Conservation (phyloP, 2,329 filamentous ascomycete species). For the Grosmannia serpens region DNA sequence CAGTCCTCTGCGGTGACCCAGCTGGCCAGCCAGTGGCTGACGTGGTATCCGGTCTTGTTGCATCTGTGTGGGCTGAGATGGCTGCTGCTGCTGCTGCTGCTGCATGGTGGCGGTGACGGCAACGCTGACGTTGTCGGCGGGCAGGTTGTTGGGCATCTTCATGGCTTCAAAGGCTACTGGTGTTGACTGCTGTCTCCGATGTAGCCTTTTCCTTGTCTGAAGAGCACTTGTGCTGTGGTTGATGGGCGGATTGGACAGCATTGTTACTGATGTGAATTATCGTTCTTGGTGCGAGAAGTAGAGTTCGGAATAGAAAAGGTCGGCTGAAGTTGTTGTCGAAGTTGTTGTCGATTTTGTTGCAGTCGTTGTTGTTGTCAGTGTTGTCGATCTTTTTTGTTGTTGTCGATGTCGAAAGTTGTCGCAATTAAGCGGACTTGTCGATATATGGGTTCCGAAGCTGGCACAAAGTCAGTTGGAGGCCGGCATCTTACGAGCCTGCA, state of each 20-base stretch:
- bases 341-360: slow-evolving; percentile 7
- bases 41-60: slow-evolving; percentile 18
- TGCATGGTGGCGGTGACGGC: not conserved
- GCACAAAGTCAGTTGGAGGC: not conserved
- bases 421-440: slow-evolving; percentile 35
- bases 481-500: not conserved
- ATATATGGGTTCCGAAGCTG: slow-evolving; percentile 20
- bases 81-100: slow-evolving; percentile 2
- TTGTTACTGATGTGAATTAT: slow-evolving; percentile 9
- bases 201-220: slow-evolving; percentile 62
- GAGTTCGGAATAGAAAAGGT: slow-evolving; percentile 17
- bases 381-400: slow-evolving; percentile 6
- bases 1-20: slow-evolving; percentile 67
- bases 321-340: slow-evolving; percentile 5
- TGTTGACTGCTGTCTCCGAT: slow-evolving; percentile 82
- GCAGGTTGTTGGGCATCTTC: slow-evolving; percentile 51
- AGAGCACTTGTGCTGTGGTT: slow-evolving; percentile 31
- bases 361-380: slow-evolving; percentile 8
- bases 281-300: slow-evolving; percentile 10
- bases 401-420: slow-evolving; percentile 28
- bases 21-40: slow-evolving; percentile 25
- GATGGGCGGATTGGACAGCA: slow-evolving; percentile 37
- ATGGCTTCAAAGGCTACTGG: slow-evolving; percentile 65
- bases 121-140: slow-evolving; percentile 26
- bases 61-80: not conserved